These are phyloP conservation scores for Lanmaoa pseudosensibilis DNA, from an alignment of 768 basidiomycete genomes.

Conservation along the genomic window DNA sequence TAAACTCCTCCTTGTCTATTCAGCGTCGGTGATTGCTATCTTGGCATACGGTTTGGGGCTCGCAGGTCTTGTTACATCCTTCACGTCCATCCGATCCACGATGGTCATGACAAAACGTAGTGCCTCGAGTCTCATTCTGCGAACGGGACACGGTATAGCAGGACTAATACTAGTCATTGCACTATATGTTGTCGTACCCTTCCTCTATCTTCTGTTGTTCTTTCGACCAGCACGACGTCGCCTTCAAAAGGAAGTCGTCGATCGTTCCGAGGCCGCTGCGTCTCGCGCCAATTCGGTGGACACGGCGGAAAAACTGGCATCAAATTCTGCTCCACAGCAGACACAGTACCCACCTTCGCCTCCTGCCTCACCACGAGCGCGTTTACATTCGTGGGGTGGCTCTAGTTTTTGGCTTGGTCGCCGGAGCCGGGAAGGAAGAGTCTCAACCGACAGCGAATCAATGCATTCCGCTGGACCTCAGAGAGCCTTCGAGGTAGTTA, in stretches of 20 bases:
- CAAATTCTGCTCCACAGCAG: constrained; percentile 27
- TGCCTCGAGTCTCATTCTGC: constrained; percentile 38
- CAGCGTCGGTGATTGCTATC: constrained; percentile 42
- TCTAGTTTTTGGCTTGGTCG: constrained; percentile 38
- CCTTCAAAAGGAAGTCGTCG: constrained; percentile 20
- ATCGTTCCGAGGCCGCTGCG: constrained; percentile 24
- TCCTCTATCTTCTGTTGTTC: constrained; percentile 36
- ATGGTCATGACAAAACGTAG: constrained; percentile 34
- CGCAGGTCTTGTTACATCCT: constrained; percentile 59
- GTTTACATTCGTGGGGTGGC: constrained; percentile 40
- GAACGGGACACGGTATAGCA: constrained; percentile 62
- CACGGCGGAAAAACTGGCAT: constrained; percentile 42
- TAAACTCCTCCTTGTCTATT: constrained; percentile 33
- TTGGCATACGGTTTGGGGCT: constrained; percentile 60
- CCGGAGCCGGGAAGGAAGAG: constrained; percentile 37
- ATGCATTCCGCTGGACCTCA: constrained; percentile 36
- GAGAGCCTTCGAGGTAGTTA: constrained; percentile 49
- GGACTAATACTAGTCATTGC: constrained; percentile 64
- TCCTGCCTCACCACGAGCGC: constrained; percentile 32
- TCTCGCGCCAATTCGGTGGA: constrained; percentile 41
- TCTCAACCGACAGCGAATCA: constrained; percentile 41
- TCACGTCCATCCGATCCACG: constrained; percentile 51
- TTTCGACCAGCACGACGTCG: constrained; percentile 13
- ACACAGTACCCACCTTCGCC: constrained; percentile 34
- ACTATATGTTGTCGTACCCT: constrained; percentile 56